Percentiles rank a stretch among this genome's conserved stretches.
These are phyloP conservation scores for Corchorus capsularis DNA, from an alignment of 345 rosid species.

Conservation along the genomic window DNA sequence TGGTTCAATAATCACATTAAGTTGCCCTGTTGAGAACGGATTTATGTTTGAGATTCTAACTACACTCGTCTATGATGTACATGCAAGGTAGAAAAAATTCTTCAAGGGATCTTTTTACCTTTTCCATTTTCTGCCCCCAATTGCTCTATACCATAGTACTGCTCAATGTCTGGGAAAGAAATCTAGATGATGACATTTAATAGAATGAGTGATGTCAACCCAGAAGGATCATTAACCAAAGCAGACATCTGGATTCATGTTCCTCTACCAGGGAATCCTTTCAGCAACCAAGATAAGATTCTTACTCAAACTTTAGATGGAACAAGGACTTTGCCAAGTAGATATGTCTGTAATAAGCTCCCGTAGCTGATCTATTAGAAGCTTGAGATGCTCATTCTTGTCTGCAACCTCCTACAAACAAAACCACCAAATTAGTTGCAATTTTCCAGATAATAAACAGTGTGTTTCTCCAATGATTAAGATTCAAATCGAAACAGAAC, in stretches of 20 bases:
- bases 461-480: background rate
- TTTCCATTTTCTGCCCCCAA: background rate
- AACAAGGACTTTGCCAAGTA: conserved; percentile 94
- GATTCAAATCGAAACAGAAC: background rate
- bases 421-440: background rate
- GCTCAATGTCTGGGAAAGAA: background rate
- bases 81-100: background rate
- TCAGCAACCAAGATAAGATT: background rate
- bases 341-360: conserved; percentile 75
- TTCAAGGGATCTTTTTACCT: background rate
- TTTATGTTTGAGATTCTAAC: background rate
- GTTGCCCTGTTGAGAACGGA: background rate
- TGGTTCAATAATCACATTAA: background rate
- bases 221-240: conserved; percentile 7
- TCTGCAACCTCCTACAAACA: conserved; percentile 67
- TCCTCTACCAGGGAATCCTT: conserved; percentile 7
- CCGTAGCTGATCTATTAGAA: conserved; percentile 77
- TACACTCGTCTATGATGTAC: background rate
- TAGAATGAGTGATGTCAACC: conserved; percentile 2
- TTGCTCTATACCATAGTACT: background rate
- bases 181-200: background rate
- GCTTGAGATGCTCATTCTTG: conserved; percentile 73
- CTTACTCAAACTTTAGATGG: conserved; percentile 34
- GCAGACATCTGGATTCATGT: conserved; percentile 1
- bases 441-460: background rate